Conservation (phyloP, 345 rosid genomes). For the Mallotus nudiflorus region DNA sequence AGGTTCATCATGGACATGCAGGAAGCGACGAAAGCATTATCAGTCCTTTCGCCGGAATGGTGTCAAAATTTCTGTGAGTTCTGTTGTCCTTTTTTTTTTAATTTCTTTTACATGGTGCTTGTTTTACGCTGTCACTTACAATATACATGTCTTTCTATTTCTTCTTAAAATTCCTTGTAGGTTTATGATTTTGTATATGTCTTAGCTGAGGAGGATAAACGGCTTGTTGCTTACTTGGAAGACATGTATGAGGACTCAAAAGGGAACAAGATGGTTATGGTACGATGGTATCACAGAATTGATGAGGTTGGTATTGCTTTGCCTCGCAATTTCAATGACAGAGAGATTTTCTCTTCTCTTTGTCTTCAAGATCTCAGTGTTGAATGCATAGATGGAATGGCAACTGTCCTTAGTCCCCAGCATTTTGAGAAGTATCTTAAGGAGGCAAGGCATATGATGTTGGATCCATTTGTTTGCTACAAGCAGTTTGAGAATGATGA, state of each 20-base stretch:
- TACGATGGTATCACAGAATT: slow-evolving; percentile 92
- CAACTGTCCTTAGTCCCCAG: slow-evolving; percentile 70
- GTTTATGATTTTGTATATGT: slow-evolving; percentile 72
- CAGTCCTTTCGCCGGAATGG: slow-evolving; percentile 61
- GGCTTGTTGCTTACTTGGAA: slow-evolving; percentile 76
- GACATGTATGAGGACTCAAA: slow-evolving; percentile 78
- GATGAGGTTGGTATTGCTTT: slow-evolving; percentile 78
- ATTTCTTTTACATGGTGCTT: not conserved
- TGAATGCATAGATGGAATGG: slow-evolving; percentile 88
- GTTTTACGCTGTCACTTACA: not conserved
- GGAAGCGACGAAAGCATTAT: slow-evolving; percentile 61
- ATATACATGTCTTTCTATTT: not conserved
- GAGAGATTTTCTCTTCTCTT: slow-evolving; percentile 84
- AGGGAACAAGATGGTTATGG: slow-evolving; percentile 70
- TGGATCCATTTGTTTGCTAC: slow-evolving; percentile 59
- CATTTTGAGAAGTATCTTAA: slow-evolving; percentile 57
- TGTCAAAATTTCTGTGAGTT: slow-evolving; percentile 68
- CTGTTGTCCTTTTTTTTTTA: not conserved
- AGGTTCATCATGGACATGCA: slow-evolving; percentile 64
- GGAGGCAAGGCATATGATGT: slow-evolving; percentile 29
- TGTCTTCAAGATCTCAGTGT: slow-evolving; percentile 85
- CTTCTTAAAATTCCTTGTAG: slow-evolving; percentile 39
- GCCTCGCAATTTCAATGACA: slow-evolving; percentile 56
- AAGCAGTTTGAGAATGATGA: slow-evolving; percentile 58
- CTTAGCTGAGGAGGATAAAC: slow-evolving; percentile 66